Conservation (phyloP, 768 basidiomycete species). For the Steccherinum ochraceum region DNA sequence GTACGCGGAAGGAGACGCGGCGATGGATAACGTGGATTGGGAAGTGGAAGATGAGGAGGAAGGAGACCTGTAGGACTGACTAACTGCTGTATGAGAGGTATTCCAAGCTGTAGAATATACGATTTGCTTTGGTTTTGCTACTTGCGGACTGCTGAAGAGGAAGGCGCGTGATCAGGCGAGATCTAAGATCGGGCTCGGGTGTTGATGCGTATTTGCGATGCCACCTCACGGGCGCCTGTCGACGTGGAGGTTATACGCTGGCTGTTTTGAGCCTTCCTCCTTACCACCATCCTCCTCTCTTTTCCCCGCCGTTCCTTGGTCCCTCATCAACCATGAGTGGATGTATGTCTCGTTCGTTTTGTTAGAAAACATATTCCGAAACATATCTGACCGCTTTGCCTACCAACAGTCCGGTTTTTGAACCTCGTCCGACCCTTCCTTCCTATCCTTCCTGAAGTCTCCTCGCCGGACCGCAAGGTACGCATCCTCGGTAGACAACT, state of each 20-base stretch:
- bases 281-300: constrained; percentile 5
- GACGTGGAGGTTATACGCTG: constrained; percentile 2
- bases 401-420: constrained; percentile 78
- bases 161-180: too few species aligned
- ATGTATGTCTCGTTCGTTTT: constrained; percentile 29
- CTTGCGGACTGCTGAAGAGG: too few species aligned
- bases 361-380: neutral
- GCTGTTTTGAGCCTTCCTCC: constrained; percentile 13
- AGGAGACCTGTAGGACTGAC: neutral
- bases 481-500: constrained; percentile 12
- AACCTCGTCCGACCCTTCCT: constrained; percentile 98
- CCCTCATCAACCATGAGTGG: constrained; percentile 60
- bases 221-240: constrained; percentile 16
- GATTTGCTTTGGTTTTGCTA: too few species aligned
- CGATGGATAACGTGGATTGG: constrained; percentile 44
- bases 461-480: constrained; percentile 96
- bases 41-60: constrained; percentile 34
- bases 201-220: constrained; percentile 17
- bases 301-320: constrained; percentile 20
- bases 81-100: too few species aligned
- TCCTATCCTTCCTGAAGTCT: constrained; percentile 94
- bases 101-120: too few species aligned
- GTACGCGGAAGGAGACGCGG: constrained; percentile 44
- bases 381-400: neutral
- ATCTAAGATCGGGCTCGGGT: constrained; percentile 2